Conservation (phyloP, 2,329 filamentous ascomycete genomes). For the Scorias spongiosa region DNA sequence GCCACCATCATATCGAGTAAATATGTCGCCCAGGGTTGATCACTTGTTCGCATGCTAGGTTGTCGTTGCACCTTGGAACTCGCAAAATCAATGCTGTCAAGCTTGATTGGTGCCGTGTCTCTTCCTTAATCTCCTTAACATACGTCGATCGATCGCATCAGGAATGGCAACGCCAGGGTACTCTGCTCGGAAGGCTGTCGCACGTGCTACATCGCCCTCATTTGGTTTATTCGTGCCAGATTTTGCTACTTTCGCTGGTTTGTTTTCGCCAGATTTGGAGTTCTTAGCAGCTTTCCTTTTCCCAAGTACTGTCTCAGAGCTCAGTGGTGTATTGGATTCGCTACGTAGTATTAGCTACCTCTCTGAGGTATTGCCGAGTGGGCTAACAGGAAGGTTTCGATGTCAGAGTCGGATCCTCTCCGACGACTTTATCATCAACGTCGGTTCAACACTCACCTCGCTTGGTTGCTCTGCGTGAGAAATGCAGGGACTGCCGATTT, state of each 20-base stretch:
- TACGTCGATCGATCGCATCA: neutral
- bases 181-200: neutral
- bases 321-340: neutral
- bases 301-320: neutral
- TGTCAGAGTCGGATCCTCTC: too few relatives aligned
- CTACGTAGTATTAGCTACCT: too few relatives aligned
- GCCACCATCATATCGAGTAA: neutral
- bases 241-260: neutral
- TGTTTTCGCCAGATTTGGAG: neutral
- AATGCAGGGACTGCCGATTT: too few relatives aligned
- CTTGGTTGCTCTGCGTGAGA: too few relatives aligned
- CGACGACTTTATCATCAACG: too few relatives aligned
- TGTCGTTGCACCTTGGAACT: too few relatives aligned
- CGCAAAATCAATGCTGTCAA: too few relatives aligned
- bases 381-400: too few relatives aligned
- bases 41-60: too few relatives aligned
- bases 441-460: too few relatives aligned
- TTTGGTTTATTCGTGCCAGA: neutral
- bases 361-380: too few relatives aligned
- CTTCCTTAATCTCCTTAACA: neutral
- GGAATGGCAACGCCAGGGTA: neutral
- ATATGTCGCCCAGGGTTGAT: too few relatives aligned
- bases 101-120: neutral
- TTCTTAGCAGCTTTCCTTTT: neutral
- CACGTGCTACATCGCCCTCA: neutral